Evolutionary conservation across 2,329 filamentous ascomycete genomes (phyloP).

Genomic region (Elsinoe fawcettii): DNA sequence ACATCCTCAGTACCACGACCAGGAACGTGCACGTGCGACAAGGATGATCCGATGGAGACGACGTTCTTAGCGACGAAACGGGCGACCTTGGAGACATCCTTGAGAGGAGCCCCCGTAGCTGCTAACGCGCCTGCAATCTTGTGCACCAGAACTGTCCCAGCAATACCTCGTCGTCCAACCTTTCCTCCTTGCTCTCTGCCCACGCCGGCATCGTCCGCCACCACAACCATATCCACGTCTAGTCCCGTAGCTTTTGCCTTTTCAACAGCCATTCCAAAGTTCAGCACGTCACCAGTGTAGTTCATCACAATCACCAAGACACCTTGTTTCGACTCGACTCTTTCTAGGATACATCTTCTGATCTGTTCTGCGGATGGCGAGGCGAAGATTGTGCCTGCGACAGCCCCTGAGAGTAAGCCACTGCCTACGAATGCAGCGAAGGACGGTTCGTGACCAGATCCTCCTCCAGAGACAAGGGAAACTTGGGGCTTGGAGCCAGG

Average conservation of each 20-base stretch:
- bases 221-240: constrained; percentile 78
- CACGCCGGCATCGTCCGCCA: constrained; percentile 87
- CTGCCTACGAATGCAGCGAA: constrained; percentile 79
- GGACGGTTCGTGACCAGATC: constrained; percentile 82
- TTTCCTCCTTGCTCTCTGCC: constrained; percentile 77
- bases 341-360: constrained; percentile 62
- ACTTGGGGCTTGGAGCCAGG: constrained; percentile 54
- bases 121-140: constrained; percentile 84
- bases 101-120: constrained; percentile 53
- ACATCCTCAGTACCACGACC: constrained; percentile 55
- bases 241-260: constrained; percentile 77
- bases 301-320: constrained; percentile 93
- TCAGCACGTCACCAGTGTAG: constrained; percentile 36
- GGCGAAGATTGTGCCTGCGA: constrained; percentile 82
- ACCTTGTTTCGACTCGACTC: constrained; percentile 63
- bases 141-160: constrained; percentile 81
- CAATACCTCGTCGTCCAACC: constrained; percentile 83
- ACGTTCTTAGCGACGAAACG: constrained; percentile 65
- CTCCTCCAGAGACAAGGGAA: constrained; percentile 79
- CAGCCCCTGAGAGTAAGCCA: constrained; percentile 71
- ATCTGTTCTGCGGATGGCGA: constrained; percentile 77
- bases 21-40: constrained; percentile 90
- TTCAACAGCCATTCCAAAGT: constrained; percentile 64
- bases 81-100: constrained; percentile 66
- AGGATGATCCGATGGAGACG: constrained; percentile 75